These are phyloP conservation scores for Kregervanrija delftensis DNA, from an alignment of 805 yeast species.

Conservation along the genomic window DNA sequence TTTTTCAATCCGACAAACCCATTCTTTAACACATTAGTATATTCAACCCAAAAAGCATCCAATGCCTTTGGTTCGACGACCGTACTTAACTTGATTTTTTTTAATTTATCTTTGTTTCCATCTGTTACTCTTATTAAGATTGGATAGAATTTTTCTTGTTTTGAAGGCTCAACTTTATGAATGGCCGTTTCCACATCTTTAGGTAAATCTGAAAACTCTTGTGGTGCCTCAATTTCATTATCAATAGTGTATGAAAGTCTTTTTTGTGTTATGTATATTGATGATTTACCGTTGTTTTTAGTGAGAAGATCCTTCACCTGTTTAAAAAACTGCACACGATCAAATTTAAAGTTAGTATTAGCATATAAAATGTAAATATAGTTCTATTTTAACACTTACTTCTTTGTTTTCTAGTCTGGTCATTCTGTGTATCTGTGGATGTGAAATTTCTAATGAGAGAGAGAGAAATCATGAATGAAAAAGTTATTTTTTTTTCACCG, in stretches of 20 bases:
- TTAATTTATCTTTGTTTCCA: constrained; percentile 43
- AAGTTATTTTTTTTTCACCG: no score
- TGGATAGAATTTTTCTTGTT: constrained; percentile 33
- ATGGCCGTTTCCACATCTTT: constrained; percentile 11
- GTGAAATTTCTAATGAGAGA: no score
- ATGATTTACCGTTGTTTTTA: constrained; percentile 31
- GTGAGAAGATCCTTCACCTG: constrained; percentile 16
- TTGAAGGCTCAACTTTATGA: not conserved
- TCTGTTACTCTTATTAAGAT: constrained; percentile 63
- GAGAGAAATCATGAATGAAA: no score
- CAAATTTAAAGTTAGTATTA: constrained; percentile 2
- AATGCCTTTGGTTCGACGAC: constrained; percentile 55
- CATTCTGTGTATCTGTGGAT: constrained; percentile 7
- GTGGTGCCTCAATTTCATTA: constrained; percentile 13
- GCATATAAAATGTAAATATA: not conserved
- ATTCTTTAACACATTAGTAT: constrained; percentile 58
- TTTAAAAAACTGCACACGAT: constrained; percentile 18
- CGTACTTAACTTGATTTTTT: constrained; percentile 62
- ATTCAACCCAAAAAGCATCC: constrained; percentile 72
- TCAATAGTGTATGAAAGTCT: constrained; percentile 30
- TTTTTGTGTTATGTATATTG: constrained; percentile 56
- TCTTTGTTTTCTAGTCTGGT: constrained; percentile 17
- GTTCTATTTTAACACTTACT: constrained; percentile 12
- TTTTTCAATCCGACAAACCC: constrained; percentile 74
- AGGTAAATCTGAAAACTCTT: constrained; percentile 13